Percentiles rank a stretch among this genome's conserved stretches.
These are phyloP conservation scores for Aspergillus hiratsukae DNA, from an alignment of 2,329 filamentous ascomycete species.

Conservation along the genomic window DNA sequence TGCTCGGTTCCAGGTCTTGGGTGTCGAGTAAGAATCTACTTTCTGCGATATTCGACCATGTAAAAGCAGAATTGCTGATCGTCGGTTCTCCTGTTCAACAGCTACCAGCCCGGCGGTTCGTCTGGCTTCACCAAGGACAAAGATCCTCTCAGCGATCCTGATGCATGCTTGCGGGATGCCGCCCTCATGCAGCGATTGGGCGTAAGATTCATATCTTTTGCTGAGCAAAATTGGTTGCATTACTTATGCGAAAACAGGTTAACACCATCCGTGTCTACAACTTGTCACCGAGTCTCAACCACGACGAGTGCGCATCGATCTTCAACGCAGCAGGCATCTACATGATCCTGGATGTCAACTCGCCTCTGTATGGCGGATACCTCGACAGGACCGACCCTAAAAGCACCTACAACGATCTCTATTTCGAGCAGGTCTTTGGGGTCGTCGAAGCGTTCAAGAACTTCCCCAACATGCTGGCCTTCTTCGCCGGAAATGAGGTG, in stretches of 20 bases:
- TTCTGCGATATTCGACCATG: neutral
- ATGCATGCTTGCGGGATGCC: constrained; percentile 58
- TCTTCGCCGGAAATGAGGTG: constrained; percentile 66
- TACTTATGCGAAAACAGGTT: constrained; percentile 29
- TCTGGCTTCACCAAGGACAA: constrained; percentile 50
- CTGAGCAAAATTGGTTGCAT: neutral
- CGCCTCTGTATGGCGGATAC: constrained; percentile 52
- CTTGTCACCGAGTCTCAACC: constrained; percentile 55
- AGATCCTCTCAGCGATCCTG: constrained; percentile 56
- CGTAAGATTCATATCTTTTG: constrained; percentile 30
- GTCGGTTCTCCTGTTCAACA: constrained; percentile 18
- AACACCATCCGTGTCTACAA: constrained; percentile 66
- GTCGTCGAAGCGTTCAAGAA: constrained; percentile 64
- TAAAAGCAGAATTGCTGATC: constrained; percentile 16
- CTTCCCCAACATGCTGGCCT: constrained; percentile 62
- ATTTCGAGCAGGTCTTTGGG: constrained; percentile 56
- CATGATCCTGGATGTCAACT: constrained; percentile 63
- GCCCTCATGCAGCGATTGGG: constrained; percentile 60
- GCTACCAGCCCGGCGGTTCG: constrained; percentile 60
- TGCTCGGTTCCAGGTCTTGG: constrained; percentile 58
- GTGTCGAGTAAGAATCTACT: constrained; percentile 50
- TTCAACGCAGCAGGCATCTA: constrained; percentile 65
- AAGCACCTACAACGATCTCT: constrained; percentile 52
- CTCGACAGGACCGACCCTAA: constrained; percentile 54
- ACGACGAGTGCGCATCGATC: constrained; percentile 59